These are phyloP conservation scores for Carnegiea gigantea DNA, from an alignment of 179 eudicot species.

Conservation along the genomic window DNA sequence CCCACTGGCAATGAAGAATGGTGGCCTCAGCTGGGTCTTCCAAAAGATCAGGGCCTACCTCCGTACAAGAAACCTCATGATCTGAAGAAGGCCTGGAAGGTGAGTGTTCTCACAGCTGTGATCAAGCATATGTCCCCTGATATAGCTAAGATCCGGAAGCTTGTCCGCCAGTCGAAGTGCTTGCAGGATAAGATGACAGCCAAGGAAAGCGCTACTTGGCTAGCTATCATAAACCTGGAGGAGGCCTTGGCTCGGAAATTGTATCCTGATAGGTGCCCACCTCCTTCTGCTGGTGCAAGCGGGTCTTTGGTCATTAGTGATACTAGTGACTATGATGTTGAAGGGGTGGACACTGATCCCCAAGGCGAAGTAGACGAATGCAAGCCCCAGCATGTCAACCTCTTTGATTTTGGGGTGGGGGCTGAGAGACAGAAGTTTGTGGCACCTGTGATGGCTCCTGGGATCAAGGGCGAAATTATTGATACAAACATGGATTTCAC, in stretches of 20 bases:
- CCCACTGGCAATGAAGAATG: conserved; percentile 41
- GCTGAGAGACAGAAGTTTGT: conserved; percentile 20
- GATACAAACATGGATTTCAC: conserved; percentile 24
- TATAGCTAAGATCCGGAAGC: conserved; percentile 41
- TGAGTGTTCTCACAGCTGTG: conserved; percentile 40
- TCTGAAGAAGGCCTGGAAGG: conserved; percentile 44
- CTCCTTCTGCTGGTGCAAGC: conserved; percentile 20
- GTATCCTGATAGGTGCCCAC: conserved; percentile 38
- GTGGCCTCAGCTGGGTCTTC: conserved; percentile 38
- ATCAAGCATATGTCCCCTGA: conserved; percentile 51
- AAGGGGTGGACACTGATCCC: conserved; percentile 32
- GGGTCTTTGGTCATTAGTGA: conserved; percentile 35
- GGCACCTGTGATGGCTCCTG: conserved; percentile 13
- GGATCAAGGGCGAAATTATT: conserved; percentile 33
- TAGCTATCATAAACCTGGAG: conserved; percentile 38
- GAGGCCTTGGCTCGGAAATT: conserved; percentile 33
- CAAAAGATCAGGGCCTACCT: conserved; percentile 36
- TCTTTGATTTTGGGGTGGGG: conserved; percentile 32
- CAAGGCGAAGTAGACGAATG: conserved; percentile 30
- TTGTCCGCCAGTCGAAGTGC: conserved; percentile 44
- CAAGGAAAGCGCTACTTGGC: conserved; percentile 43
- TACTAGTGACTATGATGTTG: conserved; percentile 43
- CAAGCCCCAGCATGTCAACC: conserved; percentile 34
- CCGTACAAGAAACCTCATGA: conserved; percentile 49
- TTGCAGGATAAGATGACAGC: conserved; percentile 53